Evolutionary conservation across 2,329 filamentous ascomycete species (phyloP).

Genomic region (Scedosporium boydii): DNA sequence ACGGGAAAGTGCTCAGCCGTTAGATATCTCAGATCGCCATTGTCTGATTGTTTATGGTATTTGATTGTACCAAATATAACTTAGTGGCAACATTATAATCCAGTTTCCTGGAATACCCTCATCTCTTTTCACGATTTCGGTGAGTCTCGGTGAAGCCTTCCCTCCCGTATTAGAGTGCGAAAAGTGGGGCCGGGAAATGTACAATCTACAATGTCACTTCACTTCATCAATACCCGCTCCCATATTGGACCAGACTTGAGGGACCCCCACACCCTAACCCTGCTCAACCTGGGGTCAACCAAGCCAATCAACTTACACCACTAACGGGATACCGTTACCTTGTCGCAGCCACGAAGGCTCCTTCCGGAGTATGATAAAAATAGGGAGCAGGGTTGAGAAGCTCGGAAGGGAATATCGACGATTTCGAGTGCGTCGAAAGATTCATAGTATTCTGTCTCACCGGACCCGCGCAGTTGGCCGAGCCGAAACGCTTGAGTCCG

Average conservation of each 20-base stretch:
- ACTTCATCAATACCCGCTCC: not conserved
- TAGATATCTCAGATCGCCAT: no score
- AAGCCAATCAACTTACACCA: conserved; percentile 1
- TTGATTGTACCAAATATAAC: no score
- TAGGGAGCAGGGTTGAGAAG: no score
- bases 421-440: no score
- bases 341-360: not conserved
- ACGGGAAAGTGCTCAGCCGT: no score
- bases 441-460: no score
- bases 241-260: not conserved
- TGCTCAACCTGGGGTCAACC: not conserved
- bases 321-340: not conserved
- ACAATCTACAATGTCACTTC: not conserved
- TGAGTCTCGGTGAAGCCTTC: conserved; percentile 1
- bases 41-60: no score
- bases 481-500: no score
- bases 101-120: not conserved
- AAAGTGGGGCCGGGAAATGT: not conserved
- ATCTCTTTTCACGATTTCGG: not conserved
- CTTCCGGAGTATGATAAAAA: not conserved
- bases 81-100: not conserved
- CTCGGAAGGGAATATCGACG: no score
- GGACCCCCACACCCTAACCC: not conserved
- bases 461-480: no score
- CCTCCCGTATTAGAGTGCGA: not conserved